phyloP scores from a whole-genome alignment of 2,329 filamentous ascomycete genomes.

The Aciculosporium take region DNA sequence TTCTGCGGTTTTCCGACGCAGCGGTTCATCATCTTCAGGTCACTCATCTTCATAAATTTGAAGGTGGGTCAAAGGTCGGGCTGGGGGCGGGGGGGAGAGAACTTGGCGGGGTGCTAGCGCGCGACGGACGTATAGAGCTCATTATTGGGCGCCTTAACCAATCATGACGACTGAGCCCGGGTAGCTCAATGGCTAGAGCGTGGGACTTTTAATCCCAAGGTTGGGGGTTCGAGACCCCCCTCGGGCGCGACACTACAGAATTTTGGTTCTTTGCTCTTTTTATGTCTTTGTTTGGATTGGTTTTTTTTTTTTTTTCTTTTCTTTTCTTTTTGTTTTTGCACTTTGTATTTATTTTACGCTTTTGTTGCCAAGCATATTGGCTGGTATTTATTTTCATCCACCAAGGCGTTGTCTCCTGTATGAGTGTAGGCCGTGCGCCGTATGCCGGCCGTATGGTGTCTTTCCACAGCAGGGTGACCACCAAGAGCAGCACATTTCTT shows the following conservation, averaged over 20 bases:
- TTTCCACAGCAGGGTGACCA: no score
- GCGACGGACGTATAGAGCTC: accelerated
- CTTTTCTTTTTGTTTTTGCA: neutral
- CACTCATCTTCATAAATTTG: slow-evolving; percentile 7
- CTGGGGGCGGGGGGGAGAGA: no score
- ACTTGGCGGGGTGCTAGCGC: no score
- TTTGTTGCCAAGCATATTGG: no score
- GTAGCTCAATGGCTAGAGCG: slow-evolving; percentile 22
- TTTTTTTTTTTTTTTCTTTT: neutral
- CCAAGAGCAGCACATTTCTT: no score
- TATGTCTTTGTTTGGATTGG: accelerated
- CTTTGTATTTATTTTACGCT: no score
- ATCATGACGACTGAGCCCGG: slow-evolving; percentile 8
- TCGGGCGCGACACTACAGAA: slow-evolving; percentile 15
- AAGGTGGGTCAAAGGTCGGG: slow-evolving; percentile 1
- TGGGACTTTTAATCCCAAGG: slow-evolving; percentile 22
- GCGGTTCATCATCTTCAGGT: neutral
- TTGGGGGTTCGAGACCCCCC: slow-evolving; percentile 20
- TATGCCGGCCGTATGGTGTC: no score
- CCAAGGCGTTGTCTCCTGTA: no score
- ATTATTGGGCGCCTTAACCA: neutral
- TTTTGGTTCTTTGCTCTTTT: neutral
- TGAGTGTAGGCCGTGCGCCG: no score
- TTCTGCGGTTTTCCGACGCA: neutral
- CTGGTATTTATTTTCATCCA: no score